phyloP scores from a whole-genome alignment of 495 filamentous ascomycete species.

The Collariella sp. region DNA sequence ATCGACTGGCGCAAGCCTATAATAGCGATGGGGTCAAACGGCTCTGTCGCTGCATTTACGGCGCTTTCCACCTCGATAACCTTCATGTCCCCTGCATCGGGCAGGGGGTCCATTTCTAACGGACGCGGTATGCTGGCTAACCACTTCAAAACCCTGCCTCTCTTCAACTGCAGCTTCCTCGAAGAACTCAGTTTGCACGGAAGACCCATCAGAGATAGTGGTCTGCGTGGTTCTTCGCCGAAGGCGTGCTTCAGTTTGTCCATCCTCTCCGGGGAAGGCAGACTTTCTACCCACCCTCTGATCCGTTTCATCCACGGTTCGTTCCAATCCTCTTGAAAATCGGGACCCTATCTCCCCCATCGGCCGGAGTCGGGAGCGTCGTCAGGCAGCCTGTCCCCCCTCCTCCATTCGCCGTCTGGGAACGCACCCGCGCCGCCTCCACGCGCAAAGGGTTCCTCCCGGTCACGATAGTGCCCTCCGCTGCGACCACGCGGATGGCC shows the following conservation, averaged over 20 bases:
- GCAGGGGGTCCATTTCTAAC: not conserved
- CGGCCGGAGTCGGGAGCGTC: conserved; percentile 30
- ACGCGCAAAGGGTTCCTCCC: conserved; percentile 8
- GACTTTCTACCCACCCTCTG: too few species aligned
- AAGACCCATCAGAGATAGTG: too few species aligned
- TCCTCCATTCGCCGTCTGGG: conserved; percentile 51
- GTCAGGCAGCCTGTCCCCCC: conserved; percentile 48
- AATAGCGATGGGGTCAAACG: too few species aligned
- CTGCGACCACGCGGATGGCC: not conserved
- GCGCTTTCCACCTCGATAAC: not conserved
- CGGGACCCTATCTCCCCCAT: conserved; percentile 17
- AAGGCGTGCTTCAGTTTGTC: too few species aligned
- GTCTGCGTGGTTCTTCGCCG: too few species aligned
- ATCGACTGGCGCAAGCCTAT: too few species aligned
- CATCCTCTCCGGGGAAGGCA: too few species aligned
- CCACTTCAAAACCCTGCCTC: not conserved
- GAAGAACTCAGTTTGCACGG: too few species aligned
- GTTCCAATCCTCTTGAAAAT: too few species aligned
- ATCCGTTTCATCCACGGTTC: not conserved
- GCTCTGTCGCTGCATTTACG: too few species aligned
- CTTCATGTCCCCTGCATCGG: not conserved
- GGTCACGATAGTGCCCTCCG: conserved; percentile 2
- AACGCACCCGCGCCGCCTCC: conserved; percentile 30
- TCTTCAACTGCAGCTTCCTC: too few species aligned
- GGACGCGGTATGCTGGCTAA: not conserved